Percentiles rank a stretch among this genome's conserved stretches.
These are phyloP conservation scores for Brassica hybrid DNA, from an alignment of 441 rosid genomes.

Conservation along the genomic window DNA sequence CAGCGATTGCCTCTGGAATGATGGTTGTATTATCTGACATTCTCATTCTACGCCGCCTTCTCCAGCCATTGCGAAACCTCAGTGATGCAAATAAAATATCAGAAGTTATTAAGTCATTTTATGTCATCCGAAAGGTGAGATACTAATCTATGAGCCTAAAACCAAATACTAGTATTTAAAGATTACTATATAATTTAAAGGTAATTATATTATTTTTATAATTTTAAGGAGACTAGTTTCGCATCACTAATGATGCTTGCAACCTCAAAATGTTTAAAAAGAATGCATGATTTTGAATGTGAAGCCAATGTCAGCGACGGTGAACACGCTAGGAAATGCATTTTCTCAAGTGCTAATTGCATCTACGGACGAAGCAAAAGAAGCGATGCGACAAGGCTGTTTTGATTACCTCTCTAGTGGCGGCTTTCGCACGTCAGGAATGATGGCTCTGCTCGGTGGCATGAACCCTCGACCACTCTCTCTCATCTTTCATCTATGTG, in stretches of 20 bases:
- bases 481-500: constrained; percentile 54
- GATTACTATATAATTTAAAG: no score
- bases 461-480: constrained; percentile 57
- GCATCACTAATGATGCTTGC: not conserved
- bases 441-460: constrained; percentile 57
- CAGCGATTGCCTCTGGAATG: constrained; percentile 64
- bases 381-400: constrained; percentile 61
- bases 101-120: not conserved
- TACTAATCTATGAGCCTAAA: not conserved
- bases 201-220: not conserved
- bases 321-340: constrained; percentile 56
- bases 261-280: not conserved
- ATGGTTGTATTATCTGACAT: constrained; percentile 59
- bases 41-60: constrained; percentile 58
- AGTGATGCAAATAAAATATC: constrained; percentile 26
- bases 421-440: constrained; percentile 45
- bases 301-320: constrained; percentile 66
- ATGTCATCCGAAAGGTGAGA: not conserved
- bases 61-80: constrained; percentile 47
- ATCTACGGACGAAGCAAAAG: constrained; percentile 53
- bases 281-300: not conserved
- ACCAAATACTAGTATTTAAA: not conserved
- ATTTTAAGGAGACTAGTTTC: not conserved
- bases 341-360: constrained; percentile 52
- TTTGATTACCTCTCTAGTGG: constrained; percentile 58